These are phyloP conservation scores for Marasmius oreades DNA, from an alignment of 1,284 basidiomycete genomes.

Conservation along the genomic window DNA sequence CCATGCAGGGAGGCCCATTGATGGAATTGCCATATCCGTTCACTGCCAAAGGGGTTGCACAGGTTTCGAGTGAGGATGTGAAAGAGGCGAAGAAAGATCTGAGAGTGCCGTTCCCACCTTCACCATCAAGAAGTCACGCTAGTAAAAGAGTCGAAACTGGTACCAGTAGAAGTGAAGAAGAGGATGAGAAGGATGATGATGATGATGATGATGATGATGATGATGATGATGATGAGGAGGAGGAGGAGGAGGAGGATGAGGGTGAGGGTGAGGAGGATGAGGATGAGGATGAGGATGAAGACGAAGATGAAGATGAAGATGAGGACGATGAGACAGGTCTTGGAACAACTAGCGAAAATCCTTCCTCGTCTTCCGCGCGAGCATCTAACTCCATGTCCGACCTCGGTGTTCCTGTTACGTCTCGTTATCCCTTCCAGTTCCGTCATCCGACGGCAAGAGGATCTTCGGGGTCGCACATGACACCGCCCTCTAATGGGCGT, in stretches of 20 bases:
- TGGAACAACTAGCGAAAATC: slow-evolving; percentile 34
- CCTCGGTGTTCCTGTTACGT: slow-evolving; percentile 68
- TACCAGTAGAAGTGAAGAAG: slow-evolving; percentile 24
- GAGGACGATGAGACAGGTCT: slow-evolving; percentile 34
- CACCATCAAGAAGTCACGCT: slow-evolving; percentile 30
- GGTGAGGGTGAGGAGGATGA: slow-evolving; percentile 35
- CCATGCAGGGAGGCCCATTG: slow-evolving; percentile 33
- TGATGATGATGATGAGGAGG: slow-evolving; percentile 30
- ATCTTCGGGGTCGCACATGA: slow-evolving; percentile 32
- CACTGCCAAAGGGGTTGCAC: slow-evolving; percentile 40
- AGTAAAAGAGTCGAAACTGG: slow-evolving; percentile 19
- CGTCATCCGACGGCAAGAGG: slow-evolving; percentile 43
- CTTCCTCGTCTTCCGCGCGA: slow-evolving; percentile 43
- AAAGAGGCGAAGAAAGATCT: neutral
- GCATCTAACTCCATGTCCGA: slow-evolving; percentile 77
- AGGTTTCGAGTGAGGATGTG: slow-evolving; percentile 49
- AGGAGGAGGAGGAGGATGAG: slow-evolving; percentile 33
- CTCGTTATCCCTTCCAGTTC: slow-evolving; percentile 69
- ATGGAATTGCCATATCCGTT: slow-evolving; percentile 61
- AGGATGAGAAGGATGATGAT: slow-evolving; percentile 32
- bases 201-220: slow-evolving; percentile 32
- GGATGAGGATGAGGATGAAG: slow-evolving; percentile 31
- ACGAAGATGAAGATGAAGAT: slow-evolving; percentile 31
- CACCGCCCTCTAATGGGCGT: slow-evolving; percentile 29
- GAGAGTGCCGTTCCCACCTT: slow-evolving; percentile 67